Percentiles rank a stretch among this genome's conserved stretches.
Conservation (phyloP, 257 asterid species). For the Przewalskia tangutica region DNA sequence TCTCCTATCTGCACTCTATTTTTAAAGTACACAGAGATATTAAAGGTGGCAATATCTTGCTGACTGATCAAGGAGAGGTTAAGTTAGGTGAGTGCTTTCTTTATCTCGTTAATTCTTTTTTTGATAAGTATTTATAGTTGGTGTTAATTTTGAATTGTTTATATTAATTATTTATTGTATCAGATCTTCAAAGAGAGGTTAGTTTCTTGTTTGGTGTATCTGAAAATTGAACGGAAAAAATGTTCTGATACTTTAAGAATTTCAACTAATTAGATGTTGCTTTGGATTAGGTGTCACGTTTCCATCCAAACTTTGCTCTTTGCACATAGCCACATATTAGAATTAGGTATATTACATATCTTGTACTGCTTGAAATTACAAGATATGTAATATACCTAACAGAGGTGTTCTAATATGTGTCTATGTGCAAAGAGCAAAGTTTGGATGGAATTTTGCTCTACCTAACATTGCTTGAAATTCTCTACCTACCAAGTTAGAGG, state of each 20-base stretch:
- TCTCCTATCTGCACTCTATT: conserved; percentile 88
- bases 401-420: no score
- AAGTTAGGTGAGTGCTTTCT: conserved; percentile 71
- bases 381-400: no score
- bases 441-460: no score
- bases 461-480: no score
- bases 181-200: not conserved
- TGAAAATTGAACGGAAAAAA: not conserved
- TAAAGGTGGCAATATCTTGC: conserved; percentile 93
- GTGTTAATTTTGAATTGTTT: not conserved
- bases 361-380: not conserved
- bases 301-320: not conserved
- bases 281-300: not conserved
- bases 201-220: not conserved
- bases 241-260: not conserved
- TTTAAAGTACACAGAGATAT: conserved; percentile 99
- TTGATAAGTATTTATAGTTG: not conserved
- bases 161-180: not conserved
- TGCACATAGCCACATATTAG: not conserved
- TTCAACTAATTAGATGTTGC: not conserved
- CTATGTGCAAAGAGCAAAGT: no score
- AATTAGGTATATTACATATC: not conserved
- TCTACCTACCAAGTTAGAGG: no score
- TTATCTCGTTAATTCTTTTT: not conserved
- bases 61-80: conserved; percentile 97